These are phyloP conservation scores for Crithidia sp. DNA, from an alignment of 208 protist genomes.

Conservation along the genomic window DNA sequence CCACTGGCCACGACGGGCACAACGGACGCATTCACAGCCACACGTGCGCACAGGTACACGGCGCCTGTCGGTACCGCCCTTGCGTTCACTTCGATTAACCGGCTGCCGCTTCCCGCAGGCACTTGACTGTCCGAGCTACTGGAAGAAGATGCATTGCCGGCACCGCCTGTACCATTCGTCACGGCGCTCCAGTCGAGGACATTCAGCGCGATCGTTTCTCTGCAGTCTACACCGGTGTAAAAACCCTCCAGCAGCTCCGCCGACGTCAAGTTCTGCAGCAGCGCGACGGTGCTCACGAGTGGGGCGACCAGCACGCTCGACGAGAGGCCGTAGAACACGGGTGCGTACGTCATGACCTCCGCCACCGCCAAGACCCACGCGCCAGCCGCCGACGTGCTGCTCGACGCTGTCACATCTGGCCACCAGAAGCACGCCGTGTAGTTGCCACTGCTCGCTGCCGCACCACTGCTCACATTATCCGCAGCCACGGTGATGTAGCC, in stretches of 20 bases:
- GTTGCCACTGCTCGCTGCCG: constrained; percentile 1
- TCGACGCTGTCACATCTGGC: neutral
- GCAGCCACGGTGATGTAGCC: neutral
- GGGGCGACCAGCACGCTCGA: constrained; percentile 16
- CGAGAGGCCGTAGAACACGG: constrained; percentile 29
- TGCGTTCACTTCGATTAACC: constrained; percentile 3
- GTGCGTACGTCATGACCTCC: constrained; percentile 15
- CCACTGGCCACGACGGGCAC: constrained; percentile 7
- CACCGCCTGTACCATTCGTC: neutral
- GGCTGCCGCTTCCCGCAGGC: too few relatives aligned
- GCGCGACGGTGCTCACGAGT: constrained; percentile 23
- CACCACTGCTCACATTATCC: neutral
- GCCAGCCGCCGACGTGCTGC: neutral
- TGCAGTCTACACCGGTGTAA: constrained; percentile 18
- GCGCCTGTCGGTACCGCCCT: neutral
- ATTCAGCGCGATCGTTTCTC: neutral
- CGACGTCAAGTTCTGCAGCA: constrained; percentile 19
- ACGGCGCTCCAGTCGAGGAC: neutral
- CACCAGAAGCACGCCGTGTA: constrained; percentile 29
- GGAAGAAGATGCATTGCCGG: neutral
- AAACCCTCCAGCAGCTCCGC: constrained; percentile 26
- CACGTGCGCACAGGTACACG: constrained; percentile 29
- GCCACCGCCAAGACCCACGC: constrained; percentile 13
- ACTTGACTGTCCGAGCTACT: too few relatives aligned
- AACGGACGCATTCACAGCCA: constrained; percentile 16